Conservation (phyloP, 83 land plant species). For the Picea mariana region DNA sequence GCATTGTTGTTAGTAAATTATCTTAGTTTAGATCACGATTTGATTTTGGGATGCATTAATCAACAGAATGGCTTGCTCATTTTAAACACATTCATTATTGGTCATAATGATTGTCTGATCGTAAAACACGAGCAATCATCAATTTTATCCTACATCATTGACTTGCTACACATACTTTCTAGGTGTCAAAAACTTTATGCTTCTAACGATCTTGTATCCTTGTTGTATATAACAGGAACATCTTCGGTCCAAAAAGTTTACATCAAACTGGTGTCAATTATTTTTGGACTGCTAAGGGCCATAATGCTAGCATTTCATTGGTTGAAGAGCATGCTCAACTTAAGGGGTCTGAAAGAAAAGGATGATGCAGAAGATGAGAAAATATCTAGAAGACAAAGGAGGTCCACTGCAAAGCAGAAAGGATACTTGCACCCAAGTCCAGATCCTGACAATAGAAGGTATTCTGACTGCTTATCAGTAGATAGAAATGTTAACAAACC, state of each 20-base stretch:
- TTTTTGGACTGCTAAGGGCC: constrained; percentile 2
- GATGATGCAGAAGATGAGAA: background rate
- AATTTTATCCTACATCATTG: background rate
- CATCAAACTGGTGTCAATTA: background rate
- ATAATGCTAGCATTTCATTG: background rate
- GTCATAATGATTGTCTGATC: background rate
- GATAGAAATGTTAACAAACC: too few species aligned
- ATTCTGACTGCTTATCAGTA: too few species aligned
- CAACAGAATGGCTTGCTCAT: background rate
- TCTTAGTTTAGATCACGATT: background rate
- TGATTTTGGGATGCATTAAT: background rate
- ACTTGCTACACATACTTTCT: background rate
- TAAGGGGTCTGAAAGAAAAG: background rate
- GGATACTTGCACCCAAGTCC: background rate
- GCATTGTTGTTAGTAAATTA: background rate
- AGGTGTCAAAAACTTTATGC: background rate
- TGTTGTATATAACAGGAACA: constrained; percentile 9
- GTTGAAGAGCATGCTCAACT: constrained; percentile 1
- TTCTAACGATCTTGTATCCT: background rate
- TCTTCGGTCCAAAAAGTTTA: background rate
- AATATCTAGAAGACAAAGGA: background rate
- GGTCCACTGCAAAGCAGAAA: background rate
- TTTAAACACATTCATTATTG: background rate
- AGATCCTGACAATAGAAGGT: background rate
- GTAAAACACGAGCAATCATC: background rate